phyloP scores from a whole-genome alignment of 208 protist species.

The Leishmania major region DNA sequence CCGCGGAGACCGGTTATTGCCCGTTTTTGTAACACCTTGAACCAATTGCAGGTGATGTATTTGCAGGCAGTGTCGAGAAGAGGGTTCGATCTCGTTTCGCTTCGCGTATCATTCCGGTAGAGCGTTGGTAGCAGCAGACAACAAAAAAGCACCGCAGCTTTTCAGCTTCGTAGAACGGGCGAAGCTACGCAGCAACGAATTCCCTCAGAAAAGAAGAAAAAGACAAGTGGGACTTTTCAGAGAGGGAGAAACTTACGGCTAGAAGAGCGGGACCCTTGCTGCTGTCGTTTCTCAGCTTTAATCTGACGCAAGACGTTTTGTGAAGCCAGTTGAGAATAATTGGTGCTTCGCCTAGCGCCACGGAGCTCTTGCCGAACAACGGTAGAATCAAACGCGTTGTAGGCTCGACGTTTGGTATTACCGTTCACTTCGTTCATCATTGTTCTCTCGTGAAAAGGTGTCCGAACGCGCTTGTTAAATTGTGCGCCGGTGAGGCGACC shows the following conservation, averaged over 20 bases:
- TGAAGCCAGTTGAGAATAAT: conserved; percentile 31
- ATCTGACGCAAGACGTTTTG: conserved; percentile 34
- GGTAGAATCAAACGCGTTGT: conserved; percentile 37
- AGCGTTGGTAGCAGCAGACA: background rate
- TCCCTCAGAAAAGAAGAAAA: background rate
- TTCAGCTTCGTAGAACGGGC: background rate
- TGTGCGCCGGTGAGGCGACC: conserved; percentile 31
- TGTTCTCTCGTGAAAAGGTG: conserved; percentile 40
- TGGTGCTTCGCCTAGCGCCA: background rate
- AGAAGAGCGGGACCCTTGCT: background rate
- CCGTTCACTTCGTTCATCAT: conserved; percentile 18
- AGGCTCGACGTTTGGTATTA: background rate
- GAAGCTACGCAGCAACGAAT: background rate
- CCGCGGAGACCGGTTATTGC: background rate
- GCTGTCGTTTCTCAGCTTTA: conserved; percentile 19
- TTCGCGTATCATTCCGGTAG: background rate
- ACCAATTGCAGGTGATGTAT: background rate
- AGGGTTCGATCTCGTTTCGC: background rate
- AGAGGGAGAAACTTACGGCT: conserved; percentile 18
- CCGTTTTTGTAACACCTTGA: background rate
- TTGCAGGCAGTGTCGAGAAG: background rate
- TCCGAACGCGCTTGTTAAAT: conserved; percentile 42
- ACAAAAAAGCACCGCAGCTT: background rate
- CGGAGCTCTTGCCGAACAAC: conserved; percentile 22
- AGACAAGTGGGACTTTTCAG: background rate